These are phyloP conservation scores for Blastobotrys petasosporus DNA, from an alignment of 1,139 yeast species.

Conservation along the genomic window DNA sequence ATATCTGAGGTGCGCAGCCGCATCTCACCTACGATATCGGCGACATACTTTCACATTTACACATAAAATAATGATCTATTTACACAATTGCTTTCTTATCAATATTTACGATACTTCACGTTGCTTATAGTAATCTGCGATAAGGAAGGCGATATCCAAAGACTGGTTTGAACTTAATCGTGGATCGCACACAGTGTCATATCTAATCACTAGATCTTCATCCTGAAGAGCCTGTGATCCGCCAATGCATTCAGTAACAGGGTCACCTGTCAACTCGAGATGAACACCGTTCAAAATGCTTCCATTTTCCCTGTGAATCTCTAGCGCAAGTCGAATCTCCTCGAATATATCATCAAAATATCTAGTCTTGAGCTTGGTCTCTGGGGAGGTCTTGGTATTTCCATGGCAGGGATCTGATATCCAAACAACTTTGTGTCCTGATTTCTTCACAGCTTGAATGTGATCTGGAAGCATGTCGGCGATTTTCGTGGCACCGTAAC, in stretches of 20 bases:
- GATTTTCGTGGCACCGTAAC: slow-evolving; percentile 39
- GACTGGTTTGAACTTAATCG: slow-evolving; percentile 38
- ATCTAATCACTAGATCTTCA: slow-evolving; percentile 37
- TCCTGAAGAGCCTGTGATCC: slow-evolving; percentile 39
- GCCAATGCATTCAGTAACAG: slow-evolving; percentile 43
- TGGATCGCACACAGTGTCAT: slow-evolving; percentile 43
- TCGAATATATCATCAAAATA: slow-evolving; percentile 40
- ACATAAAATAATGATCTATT: too few species aligned
- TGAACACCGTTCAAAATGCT: slow-evolving; percentile 39
- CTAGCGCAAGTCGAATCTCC: slow-evolving; percentile 36
- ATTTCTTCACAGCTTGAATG: slow-evolving; percentile 35
- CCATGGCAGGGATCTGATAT: slow-evolving; percentile 42
- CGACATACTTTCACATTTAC: too few species aligned
- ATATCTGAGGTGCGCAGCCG: too few species aligned
- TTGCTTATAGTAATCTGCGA: slow-evolving; percentile 34
- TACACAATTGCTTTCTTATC: too few species aligned
- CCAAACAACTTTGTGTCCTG: slow-evolving; percentile 41
- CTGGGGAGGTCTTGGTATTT: slow-evolving; percentile 38
- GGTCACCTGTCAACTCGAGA: slow-evolving; percentile 41
- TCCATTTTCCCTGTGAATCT: slow-evolving; percentile 33
- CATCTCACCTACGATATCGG: too few species aligned
- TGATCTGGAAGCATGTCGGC: slow-evolving; percentile 35
- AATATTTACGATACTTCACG: slow-evolving; percentile 13
- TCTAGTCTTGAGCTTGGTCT: slow-evolving; percentile 38
- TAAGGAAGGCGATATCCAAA: slow-evolving; percentile 39